These are phyloP conservation scores for Dysphania ambrosioides DNA, from an alignment of 148 eudicot species.

Conservation along the genomic window DNA sequence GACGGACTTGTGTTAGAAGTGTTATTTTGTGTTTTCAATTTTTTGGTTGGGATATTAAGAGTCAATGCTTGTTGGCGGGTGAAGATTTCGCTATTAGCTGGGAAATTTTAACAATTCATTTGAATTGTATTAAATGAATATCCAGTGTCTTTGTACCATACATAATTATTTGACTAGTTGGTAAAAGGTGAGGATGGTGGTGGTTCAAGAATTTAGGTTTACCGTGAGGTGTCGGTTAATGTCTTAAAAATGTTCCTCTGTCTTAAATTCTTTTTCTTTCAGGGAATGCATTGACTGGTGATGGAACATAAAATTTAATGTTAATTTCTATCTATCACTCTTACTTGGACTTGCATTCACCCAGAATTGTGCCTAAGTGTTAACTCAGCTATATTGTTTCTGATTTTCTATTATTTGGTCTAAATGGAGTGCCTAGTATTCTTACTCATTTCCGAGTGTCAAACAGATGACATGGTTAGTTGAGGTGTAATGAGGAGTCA, in stretches of 20 bases:
- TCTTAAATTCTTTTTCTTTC: not conserved
- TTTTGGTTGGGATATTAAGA: not conserved
- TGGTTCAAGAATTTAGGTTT: constrained; percentile 4
- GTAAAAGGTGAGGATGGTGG: not conserved
- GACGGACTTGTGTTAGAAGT: not conserved
- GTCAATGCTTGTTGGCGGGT: not conserved
- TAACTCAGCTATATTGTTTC: not conserved
- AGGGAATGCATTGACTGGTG: not conserved
- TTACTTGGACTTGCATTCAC: not conserved
- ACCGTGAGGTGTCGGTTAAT: not conserved
- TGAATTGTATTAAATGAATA: not conserved
- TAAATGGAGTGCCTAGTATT: not conserved
- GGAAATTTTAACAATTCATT: not conserved
- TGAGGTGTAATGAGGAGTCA: not conserved
- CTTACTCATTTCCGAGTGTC: too few species aligned
- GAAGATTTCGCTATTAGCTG: not conserved
- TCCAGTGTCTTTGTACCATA: not conserved
- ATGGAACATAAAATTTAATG: not conserved
- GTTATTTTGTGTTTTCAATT: not conserved
- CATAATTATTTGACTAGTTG: not conserved
- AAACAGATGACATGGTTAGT: too few species aligned
- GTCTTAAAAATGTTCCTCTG: not conserved
- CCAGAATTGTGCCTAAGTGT: not conserved
- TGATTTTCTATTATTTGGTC: not conserved
- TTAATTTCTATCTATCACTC: too few species aligned